These are phyloP conservation scores for Warburgia ugandensis DNA, from an alignment of 164 flowering plant genomes.

Conservation along the genomic window DNA sequence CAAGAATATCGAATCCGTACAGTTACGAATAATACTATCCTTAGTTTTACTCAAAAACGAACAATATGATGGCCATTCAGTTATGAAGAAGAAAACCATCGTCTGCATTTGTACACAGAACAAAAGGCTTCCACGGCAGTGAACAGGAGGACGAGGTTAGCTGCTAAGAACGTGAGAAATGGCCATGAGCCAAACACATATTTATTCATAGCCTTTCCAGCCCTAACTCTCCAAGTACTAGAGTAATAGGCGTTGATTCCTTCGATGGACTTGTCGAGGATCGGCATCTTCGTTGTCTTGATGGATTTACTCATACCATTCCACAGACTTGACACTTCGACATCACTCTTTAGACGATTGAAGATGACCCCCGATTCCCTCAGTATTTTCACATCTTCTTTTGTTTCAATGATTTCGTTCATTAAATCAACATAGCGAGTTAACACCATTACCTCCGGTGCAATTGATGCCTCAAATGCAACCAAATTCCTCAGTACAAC, in stretches of 20 bases:
- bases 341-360: conserved; percentile 21
- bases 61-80: too few relatives aligned
- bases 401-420: conserved; percentile 24
- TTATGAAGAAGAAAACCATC: too few relatives aligned
- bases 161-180: conserved; percentile 15
- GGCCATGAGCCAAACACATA: conserved; percentile 23
- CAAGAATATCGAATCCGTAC: too few relatives aligned
- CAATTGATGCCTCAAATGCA: conserved; percentile 18
- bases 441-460: conserved; percentile 15
- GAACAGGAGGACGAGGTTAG: conserved; percentile 13
- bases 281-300: conserved; percentile 12
- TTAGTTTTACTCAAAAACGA: too few relatives aligned
- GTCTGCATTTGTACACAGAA: conserved; percentile 11
- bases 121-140: conserved; percentile 15
- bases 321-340: conserved; percentile 18
- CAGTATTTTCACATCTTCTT: conserved; percentile 19
- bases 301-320: conserved; percentile 22
- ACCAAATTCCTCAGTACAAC: conserved; percentile 21
- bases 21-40: too few relatives aligned
- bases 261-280: conserved; percentile 18
- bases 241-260: conserved; percentile 17
- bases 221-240: conserved; percentile 13
- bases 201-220: conserved; percentile 6
- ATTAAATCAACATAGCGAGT: conserved; percentile 25
- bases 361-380: conserved; percentile 15